Base-by-base conservation (phyloP, 768 basidiomycete genomes). In the Naganishia randhawae region DNA sequence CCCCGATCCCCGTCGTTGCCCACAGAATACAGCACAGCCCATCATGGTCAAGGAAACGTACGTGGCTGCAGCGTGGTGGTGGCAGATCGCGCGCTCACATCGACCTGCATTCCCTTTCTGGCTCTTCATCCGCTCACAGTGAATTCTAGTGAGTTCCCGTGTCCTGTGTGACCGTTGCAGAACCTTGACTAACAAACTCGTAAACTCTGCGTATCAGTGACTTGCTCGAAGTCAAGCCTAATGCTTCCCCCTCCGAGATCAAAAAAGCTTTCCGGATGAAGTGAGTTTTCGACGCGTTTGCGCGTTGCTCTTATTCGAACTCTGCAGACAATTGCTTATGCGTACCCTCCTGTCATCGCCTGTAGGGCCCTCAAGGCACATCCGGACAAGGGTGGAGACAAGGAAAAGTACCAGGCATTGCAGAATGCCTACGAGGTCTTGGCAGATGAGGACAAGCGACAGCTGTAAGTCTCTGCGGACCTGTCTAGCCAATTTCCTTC, bases 331-430 rank as follows among this genome's bases (percentile, higher is more conserved):
- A n/a, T n/a, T n/a, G n/a, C n/a, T n/a, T n/a, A n/a, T n/a, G n/a
- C n/a, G n/a, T n/a, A n/a, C n/a, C n/a, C n/a, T n/a, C n/a, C n/a
- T n/a, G n/a, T n/a, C n/a, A n/a, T n/a, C n/a, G n/a, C 32, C 72
- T 63, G 2, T 66, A 35, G 53, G 89, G 91, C 92, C 53, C 79
- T 96, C 78, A 92, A 91, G 85, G 91, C 90, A 88, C 95, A 98
- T 80, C 94, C 94, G 41, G 93, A 96, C 78, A 85, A 93, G 42
- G 95, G 96, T 76, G 82, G 82, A 9, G 78, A 81, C 65, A 90
- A 91, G 32, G 88, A 88, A 71, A 89, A 95, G 0, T 88, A 86
- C 2, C 84, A 85, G 78, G 95, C 90, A 80, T 98, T 99, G 81
- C 94, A 99, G 82, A 86, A 94, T 85, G 92, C 88, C 33, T 55